Conservation (phyloP, 148 eudicot genomes). For the Nyssa sinensis region DNA sequence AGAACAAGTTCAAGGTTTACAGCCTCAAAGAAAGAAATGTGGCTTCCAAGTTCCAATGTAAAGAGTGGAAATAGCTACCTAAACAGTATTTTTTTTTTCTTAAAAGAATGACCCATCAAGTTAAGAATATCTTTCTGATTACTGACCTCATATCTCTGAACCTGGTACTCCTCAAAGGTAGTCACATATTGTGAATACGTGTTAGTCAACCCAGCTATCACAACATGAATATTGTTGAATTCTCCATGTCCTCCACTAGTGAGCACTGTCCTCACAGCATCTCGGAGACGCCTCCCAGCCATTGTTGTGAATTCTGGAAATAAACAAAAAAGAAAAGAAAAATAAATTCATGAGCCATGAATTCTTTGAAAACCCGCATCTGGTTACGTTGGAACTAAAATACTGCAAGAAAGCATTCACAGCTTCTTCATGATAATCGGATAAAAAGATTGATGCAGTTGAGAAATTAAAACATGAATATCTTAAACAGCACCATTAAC, state of each 20-base stretch:
- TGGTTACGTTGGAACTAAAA: no score
- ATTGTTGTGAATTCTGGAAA: slow-evolving; percentile 84
- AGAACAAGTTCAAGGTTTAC: not conserved
- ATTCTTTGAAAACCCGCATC: no score
- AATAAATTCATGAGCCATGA: not conserved
- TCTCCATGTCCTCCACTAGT: slow-evolving; percentile 41
- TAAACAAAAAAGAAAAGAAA: not conserved
- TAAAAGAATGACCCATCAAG: not conserved
- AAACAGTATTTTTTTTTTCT: not conserved
- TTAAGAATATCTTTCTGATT: not conserved
- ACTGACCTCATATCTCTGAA: slow-evolving; percentile 97
- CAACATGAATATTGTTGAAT: slow-evolving; percentile 62
- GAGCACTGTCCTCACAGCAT: slow-evolving; percentile 71
- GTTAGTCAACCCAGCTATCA: slow-evolving; percentile 95
- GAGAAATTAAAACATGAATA: not conserved
- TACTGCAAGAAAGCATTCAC: no score
- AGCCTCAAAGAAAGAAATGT: not conserved
- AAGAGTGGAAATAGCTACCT: not conserved
- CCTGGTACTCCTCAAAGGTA: slow-evolving; percentile 84
- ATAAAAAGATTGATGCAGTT: not conserved
- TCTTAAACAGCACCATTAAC: not conserved
- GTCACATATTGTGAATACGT: slow-evolving; percentile 92
- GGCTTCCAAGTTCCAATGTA: not conserved
- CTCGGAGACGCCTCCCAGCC: slow-evolving; percentile 98
- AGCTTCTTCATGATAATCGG: no score